Evolutionary conservation across 257 asterid species (phyloP).

Genomic region (Phtheirospermum japonicum): DNA sequence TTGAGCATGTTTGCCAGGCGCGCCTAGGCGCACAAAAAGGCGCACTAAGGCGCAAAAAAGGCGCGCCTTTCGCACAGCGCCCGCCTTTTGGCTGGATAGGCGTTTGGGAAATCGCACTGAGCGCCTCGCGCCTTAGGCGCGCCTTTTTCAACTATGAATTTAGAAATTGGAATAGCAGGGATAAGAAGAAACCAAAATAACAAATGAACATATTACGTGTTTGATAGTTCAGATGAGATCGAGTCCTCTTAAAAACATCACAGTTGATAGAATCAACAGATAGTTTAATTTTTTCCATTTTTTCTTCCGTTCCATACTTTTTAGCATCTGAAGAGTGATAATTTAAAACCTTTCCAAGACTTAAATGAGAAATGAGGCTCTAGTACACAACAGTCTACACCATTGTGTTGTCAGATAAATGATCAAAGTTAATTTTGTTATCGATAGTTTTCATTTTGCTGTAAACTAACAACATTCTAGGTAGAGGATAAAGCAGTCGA

Average conservation of each 20-base stretch:
- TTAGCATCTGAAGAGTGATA: slow-evolving; percentile 21
- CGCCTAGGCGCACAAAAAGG: too few relatives aligned
- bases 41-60: too few relatives aligned
- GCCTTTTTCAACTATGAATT: too few relatives aligned
- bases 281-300: background rate
- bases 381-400: background rate
- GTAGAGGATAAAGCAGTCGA: background rate
- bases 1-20: too few relatives aligned
- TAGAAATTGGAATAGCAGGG: slow-evolving; percentile 10
- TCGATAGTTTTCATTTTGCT: background rate
- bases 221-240: slow-evolving; percentile 20
- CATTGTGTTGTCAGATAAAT: too few relatives aligned
- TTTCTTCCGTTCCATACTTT: slow-evolving; percentile 14
- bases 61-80: too few relatives aligned
- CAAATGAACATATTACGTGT: slow-evolving; percentile 18
- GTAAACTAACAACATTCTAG: background rate
- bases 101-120: too few relatives aligned
- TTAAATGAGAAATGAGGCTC: too few relatives aligned
- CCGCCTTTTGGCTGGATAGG: too few relatives aligned
- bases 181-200: slow-evolving; percentile 7
- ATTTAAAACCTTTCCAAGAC: slow-evolving; percentile 1
- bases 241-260: slow-evolving; percentile 11
- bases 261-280: slow-evolving; percentile 13
- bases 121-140: too few relatives aligned
- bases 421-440: background rate